Evolutionary conservation across 2,329 filamentous ascomycete species (phyloP), one percentile per base, ranked within the genome.

Genomic region (Ophiostoma sp.): DNA sequence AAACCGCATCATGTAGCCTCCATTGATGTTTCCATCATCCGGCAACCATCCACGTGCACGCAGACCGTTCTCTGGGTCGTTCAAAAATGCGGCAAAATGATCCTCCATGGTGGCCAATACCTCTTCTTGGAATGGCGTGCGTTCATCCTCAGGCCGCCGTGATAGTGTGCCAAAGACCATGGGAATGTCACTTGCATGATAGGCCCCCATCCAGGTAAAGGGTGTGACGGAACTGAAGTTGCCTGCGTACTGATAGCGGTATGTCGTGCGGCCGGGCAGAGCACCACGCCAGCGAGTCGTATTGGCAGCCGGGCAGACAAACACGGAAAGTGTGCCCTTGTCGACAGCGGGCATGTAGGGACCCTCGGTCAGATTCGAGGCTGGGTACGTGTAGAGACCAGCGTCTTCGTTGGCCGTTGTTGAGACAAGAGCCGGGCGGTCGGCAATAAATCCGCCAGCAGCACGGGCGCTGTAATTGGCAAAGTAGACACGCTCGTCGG

Each of bases 161-260:
- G 55, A 25, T 15, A 57, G 22, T 19, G 55, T 57, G 11, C 55
- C 55, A 31, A 57, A 57, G 7, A 57, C 55, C 55, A 57, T 57
- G 8, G 55, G 55, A 7, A 57, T 57, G 22, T 57, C 55, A 25
- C 55, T 57, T 12, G 55, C 55, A 25, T 57, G 55, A 12, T 57
- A 57, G 12, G 55, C 55, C 11, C 55, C 55, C 55, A 57, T 57
- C 55, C 55, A 57, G 25, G 55, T 6, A 7, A 57, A 69, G 28
- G 82, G 82, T 7, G 81, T 81, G 17, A 84, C 74, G 70, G 82
- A 82, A 22, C 78, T 79, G 72, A 82, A 84, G 72, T 83, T 84
- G 5, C 82, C 82, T 7, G 79, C 78, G 64, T 84, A 84, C 69
- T 82, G 79, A 74, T 83, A 84, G 25, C 82, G 80, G 73, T 83